phyloP scores from a whole-genome alignment of 2,329 filamentous ascomycete species.

The Aschersonia sp. region DNA sequence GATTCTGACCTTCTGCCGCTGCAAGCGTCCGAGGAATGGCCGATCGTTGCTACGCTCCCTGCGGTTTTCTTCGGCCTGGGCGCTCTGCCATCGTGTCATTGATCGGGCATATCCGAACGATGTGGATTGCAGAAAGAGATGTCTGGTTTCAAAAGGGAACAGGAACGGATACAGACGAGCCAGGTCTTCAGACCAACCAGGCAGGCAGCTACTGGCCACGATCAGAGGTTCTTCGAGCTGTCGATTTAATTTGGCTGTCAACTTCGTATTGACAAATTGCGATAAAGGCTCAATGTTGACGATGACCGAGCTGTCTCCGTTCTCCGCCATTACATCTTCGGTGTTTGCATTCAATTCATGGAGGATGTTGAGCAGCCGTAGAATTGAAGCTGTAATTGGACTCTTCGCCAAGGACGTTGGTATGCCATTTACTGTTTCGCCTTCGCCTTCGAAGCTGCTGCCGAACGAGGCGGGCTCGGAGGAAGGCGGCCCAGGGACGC shows the following conservation, averaged over 20 bases:
- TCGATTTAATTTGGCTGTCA: conserved; percentile 93
- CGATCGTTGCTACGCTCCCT: conserved; percentile 79
- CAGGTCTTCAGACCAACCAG: conserved; percentile 90
- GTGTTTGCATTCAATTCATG: conserved; percentile 89
- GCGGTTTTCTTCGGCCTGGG: conserved; percentile 63
- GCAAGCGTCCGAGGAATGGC: conserved; percentile 78
- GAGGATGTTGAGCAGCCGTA: conserved; percentile 76
- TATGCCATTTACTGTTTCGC: conserved; percentile 44
- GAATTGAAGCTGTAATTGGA: conserved; percentile 72
- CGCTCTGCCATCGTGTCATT: conserved; percentile 95
- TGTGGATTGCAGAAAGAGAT: conserved; percentile 93
- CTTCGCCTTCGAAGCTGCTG: conserved; percentile 27
- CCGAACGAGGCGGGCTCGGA: conserved; percentile 53
- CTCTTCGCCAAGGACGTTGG: conserved; percentile 73
- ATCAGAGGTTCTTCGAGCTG: conserved; percentile 94
- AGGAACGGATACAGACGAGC: conserved; percentile 90
- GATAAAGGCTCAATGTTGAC: conserved; percentile 72
- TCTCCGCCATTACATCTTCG: conserved; percentile 75
- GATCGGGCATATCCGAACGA: conserved; percentile 96
- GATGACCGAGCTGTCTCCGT: conserved; percentile 49
- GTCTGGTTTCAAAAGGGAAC: conserved; percentile 94
- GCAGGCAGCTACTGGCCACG: conserved; percentile 90
- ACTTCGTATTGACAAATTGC: conserved; percentile 96
- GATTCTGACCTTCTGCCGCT: conserved; percentile 96
- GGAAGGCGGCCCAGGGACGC: conserved; percentile 70